Conservation (phyloP, 73 alveolate genomes). For the Symbiodinium natans region DNA sequence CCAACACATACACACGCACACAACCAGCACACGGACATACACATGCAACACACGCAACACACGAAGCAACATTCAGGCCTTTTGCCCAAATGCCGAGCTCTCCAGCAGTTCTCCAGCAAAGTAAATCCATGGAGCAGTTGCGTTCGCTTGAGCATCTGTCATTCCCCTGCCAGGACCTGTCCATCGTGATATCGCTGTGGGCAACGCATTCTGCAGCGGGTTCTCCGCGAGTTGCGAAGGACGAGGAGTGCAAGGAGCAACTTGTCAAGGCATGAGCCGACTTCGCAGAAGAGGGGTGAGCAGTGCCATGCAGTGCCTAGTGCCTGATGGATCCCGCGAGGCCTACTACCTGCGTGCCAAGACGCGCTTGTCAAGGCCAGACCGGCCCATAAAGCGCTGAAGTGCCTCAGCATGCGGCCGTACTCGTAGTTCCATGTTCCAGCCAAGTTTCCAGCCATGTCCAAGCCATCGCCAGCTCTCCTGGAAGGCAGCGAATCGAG, state of each 20-base stretch:
- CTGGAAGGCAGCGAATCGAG: constrained; percentile 53
- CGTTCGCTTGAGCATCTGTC: no score
- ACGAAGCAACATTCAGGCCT: no score
- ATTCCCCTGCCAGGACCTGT: constrained; percentile 44
- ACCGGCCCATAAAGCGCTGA: background rate
- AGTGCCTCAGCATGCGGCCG: no score
- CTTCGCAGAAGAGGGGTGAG: background rate
- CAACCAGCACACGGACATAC: no score
- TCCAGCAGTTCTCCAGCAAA: no score
- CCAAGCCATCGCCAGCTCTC: no score
- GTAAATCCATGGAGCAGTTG: no score
- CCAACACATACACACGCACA: no score
- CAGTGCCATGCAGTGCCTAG: no score
- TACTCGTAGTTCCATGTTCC: background rate
- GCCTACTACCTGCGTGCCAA: constrained; percentile 61
- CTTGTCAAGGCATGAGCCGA: constrained; percentile 27
- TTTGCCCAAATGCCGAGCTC: no score
- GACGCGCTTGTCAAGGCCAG: constrained; percentile 33
- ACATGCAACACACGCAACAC: no score
- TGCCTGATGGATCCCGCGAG: background rate
- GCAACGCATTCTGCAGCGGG: constrained; percentile 48
- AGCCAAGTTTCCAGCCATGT: no score
- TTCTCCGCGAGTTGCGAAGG: background rate
- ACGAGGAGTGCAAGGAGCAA: constrained; percentile 44
- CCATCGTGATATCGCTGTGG: constrained; percentile 54